phyloP scores from a whole-genome alignment of 352 stramenopile species.

The Globisporangium nunn region DNA sequence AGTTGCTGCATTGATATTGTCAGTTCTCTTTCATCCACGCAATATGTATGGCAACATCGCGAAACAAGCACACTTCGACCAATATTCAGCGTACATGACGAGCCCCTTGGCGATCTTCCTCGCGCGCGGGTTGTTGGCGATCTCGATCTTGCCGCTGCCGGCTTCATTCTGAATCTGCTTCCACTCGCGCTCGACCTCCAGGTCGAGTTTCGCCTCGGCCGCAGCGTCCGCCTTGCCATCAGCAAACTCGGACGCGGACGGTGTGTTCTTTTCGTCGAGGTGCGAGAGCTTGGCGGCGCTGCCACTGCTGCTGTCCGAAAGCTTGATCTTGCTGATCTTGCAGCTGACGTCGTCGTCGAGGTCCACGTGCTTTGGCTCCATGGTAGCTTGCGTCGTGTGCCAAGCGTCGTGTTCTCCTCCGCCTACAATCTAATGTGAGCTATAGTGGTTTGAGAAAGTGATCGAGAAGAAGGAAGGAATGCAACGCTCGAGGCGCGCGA shows the following conservation, averaged over 20 bases:
- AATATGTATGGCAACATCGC: background rate
- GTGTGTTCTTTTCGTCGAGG: slow-evolving; percentile 33
- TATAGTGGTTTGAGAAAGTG: no score
- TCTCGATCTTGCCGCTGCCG: slow-evolving; percentile 51
- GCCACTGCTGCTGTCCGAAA: slow-evolving; percentile 21
- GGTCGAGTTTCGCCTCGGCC: slow-evolving; percentile 68
- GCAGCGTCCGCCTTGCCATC: slow-evolving; percentile 29
- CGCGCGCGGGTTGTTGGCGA: slow-evolving; percentile 57
- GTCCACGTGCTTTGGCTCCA: slow-evolving; percentile 60
- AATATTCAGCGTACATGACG: slow-evolving; percentile 34
- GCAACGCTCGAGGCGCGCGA: slow-evolving; percentile 4
- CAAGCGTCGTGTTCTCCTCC: no score
- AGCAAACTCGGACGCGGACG: slow-evolving; percentile 21
- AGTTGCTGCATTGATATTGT: slow-evolving; percentile 36
- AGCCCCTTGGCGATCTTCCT: slow-evolving; percentile 68
- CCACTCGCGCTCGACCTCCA: slow-evolving; percentile 81
- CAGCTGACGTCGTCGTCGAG: slow-evolving; percentile 50
- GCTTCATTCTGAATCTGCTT: slow-evolving; percentile 64
- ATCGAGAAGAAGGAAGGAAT: background rate
- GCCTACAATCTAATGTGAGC: no score
- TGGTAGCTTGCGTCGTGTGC: slow-evolving; percentile 7
- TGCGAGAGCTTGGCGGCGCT: slow-evolving; percentile 26
- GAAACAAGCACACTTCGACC: background rate
- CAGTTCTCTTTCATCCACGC: background rate
- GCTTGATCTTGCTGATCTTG: slow-evolving; percentile 66